Evolutionary conservation across 345 rosid genomes (phyloP).

Genomic region (Citrus australasica): DNA sequence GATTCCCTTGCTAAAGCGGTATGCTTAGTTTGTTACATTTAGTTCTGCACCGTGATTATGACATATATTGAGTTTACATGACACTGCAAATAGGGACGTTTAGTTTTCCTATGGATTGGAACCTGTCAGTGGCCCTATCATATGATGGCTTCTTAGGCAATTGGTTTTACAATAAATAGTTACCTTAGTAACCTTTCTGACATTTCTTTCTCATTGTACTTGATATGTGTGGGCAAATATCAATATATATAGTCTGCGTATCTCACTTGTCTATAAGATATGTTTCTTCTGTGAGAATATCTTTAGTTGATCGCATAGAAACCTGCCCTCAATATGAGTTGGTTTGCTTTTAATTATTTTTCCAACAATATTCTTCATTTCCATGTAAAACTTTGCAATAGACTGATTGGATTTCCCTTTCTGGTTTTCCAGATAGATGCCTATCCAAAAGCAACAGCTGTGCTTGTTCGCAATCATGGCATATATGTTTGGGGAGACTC

Average conservation of each 20-base stretch:
- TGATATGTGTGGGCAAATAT: not conserved
- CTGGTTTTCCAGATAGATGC: constrained; percentile 62
- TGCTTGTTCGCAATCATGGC: constrained; percentile 95
- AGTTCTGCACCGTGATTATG: not conserved
- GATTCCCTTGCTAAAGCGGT: constrained; percentile 92
- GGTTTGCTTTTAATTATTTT: not conserved
- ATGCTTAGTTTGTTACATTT: constrained; percentile 24
- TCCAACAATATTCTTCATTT: not conserved
- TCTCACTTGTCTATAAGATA: not conserved
- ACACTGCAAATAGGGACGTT: not conserved
- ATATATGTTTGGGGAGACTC: constrained; percentile 95
- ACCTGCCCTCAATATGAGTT: not conserved
- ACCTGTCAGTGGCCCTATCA: not conserved
- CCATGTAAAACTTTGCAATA: not conserved
- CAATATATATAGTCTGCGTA: not conserved
- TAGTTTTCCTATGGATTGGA: not conserved
- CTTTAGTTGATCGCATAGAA: not conserved
- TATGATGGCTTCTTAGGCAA: not conserved
- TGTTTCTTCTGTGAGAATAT: not conserved
- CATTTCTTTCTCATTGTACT: not conserved
- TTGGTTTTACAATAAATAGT: not conserved
- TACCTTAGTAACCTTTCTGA: not conserved
- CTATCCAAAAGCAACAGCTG: constrained; percentile 91
- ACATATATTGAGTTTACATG: not conserved
- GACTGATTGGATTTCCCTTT: not conserved